These are phyloP conservation scores for Lolium rigidum DNA, from an alignment of 176 grass and related monocot genomes.

Conservation along the genomic window DNA sequence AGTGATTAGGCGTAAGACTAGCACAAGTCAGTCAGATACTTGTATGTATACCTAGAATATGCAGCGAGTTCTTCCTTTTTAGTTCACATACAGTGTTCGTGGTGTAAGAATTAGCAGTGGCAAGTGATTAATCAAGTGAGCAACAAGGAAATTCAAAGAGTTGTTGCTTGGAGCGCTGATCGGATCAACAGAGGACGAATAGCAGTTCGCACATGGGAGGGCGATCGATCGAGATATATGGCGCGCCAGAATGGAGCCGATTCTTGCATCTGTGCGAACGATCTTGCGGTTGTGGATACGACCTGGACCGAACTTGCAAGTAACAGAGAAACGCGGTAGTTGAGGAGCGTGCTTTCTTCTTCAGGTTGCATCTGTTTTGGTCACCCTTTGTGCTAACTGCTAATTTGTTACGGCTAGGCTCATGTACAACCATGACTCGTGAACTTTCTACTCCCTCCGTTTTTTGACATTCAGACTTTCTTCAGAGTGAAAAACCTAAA, in stretches of 20 bases:
- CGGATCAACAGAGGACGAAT: no score
- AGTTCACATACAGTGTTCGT: neutral
- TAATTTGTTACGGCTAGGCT: no score
- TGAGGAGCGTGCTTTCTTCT: neutral
- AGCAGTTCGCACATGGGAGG: neutral
- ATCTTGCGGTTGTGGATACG: neutral
- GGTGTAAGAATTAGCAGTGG: neutral
- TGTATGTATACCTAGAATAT: neutral
- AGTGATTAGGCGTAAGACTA: neutral
- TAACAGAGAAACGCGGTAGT: neutral
- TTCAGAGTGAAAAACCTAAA: no score
- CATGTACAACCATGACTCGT: no score
- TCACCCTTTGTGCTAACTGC: no score
- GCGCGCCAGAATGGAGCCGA: no score
- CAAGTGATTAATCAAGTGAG: neutral
- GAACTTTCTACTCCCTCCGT: no score
- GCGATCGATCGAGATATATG: neutral
- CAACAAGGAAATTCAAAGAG: neutral
- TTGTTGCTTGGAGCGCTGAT: neutral
- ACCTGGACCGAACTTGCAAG: neutral
- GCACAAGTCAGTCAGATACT: neutral
- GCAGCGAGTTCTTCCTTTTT: neutral
- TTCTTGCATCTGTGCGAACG: neutral
- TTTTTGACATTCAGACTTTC: no score
- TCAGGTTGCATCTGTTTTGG: slow-evolving; percentile 8